These are phyloP conservation scores for Chrysanthemum makinoi DNA, from an alignment of 129 eudicot species.

Conservation along the genomic window DNA sequence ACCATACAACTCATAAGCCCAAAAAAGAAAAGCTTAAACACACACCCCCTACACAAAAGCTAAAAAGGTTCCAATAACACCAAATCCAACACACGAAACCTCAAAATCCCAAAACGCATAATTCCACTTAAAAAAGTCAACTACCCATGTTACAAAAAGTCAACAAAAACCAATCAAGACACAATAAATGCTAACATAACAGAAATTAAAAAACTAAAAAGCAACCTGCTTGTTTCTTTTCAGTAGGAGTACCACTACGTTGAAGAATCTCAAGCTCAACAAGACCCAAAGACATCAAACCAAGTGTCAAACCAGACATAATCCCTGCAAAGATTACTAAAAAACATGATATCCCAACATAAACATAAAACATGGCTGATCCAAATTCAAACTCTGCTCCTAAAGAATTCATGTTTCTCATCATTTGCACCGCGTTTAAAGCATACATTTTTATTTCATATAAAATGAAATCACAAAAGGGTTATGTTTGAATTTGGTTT, in stretches of 20 bases:
- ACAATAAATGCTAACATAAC: not conserved
- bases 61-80: too few species aligned
- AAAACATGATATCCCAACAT: constrained; percentile 64
- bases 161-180: not conserved
- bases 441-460: constrained; percentile 31
- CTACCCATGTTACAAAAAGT: not conserved
- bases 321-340: constrained; percentile 85
- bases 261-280: constrained; percentile 95
- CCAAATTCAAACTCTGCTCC: constrained; percentile 72
- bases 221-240: constrained; percentile 85
- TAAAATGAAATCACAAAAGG: too few species aligned
- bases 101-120: too few species aligned
- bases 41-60: too few species aligned
- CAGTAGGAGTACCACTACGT: constrained; percentile 75
- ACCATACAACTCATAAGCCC: too few species aligned
- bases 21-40: too few species aligned
- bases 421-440: constrained; percentile 38
- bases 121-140: too few species aligned
- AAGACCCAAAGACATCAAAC: constrained; percentile 92
- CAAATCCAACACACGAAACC: too few species aligned
- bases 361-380: constrained; percentile 59
- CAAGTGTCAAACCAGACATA: constrained; percentile 94
- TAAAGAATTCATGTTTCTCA: constrained; percentile 5
- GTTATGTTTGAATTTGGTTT: too few species aligned
- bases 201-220: not conserved